Evolutionary conservation across 1,139 yeast species (phyloP).

Genomic region (Yarrowia galli): DNA sequence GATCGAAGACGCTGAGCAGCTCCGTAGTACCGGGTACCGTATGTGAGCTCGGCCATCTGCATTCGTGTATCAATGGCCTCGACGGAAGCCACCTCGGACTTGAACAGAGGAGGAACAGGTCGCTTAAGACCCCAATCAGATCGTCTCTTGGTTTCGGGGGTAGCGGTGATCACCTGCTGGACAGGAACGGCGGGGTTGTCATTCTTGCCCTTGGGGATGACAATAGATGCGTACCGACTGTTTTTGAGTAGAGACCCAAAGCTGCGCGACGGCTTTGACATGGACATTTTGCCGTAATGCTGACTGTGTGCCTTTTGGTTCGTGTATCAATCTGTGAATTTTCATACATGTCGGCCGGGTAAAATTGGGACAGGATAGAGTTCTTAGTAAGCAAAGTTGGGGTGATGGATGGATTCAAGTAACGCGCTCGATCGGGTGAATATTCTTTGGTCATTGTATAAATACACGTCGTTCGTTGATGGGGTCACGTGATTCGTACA

Average conservation of each 20-base stretch:
- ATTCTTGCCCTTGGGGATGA: constrained; percentile 37
- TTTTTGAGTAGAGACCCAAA: constrained; percentile 30
- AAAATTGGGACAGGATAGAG: constrained; percentile 1
- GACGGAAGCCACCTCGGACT: constrained; percentile 35
- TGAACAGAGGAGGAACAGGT: constrained; percentile 32
- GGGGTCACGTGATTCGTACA: no score
- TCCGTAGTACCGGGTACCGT: constrained; percentile 37
- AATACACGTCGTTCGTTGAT: no score
- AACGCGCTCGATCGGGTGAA: no score
- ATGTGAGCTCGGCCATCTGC: constrained; percentile 39
- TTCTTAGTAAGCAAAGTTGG: background rate
- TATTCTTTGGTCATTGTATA: no score
- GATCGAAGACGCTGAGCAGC: constrained; percentile 36
- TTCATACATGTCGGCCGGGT: constrained; percentile 29
- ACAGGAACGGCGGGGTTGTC: constrained; percentile 31
- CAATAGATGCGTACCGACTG: constrained; percentile 29
- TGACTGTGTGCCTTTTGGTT: constrained; percentile 12
- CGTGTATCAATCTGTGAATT: constrained; percentile 22
- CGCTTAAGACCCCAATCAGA: constrained; percentile 39
- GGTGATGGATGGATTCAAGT: no score
- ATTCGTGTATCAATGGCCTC: constrained; percentile 33
- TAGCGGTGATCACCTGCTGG: constrained; percentile 38
- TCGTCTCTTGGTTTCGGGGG: constrained; percentile 38
- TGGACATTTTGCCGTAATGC: constrained; percentile 35
- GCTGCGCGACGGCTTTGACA: constrained; percentile 37